These are phyloP conservation scores for Alternaria infectoria DNA, from an alignment of 2,329 filamentous ascomycete species.

Conservation along the genomic window DNA sequence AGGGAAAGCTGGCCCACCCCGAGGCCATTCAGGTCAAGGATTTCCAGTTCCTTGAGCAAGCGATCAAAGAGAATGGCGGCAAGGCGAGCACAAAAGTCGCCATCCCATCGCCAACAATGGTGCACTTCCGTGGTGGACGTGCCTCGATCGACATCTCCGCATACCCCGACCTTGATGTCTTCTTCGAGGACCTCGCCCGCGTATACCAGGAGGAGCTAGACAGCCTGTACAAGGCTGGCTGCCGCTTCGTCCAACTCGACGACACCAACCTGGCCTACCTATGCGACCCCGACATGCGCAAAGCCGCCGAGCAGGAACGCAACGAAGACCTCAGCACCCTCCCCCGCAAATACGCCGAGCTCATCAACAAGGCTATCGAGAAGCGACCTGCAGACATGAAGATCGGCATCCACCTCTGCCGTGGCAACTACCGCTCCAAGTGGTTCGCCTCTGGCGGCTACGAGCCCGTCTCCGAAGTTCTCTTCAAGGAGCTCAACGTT, in stretches of 20 bases:
- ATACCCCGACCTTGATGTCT: constrained; percentile 62
- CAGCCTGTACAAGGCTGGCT: constrained; percentile 61
- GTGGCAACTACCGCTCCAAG: constrained; percentile 63
- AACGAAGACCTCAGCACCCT: constrained; percentile 59
- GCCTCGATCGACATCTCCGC: constrained; percentile 60
- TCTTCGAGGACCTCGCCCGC: constrained; percentile 62
- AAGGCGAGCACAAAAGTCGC: constrained; percentile 60
- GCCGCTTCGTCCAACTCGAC: constrained; percentile 64
- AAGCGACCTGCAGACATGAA: constrained; percentile 62
- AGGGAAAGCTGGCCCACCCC: constrained; percentile 60
- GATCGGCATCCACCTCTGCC: constrained; percentile 63
- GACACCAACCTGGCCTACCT: constrained; percentile 67
- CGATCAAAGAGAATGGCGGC: constrained; percentile 50
- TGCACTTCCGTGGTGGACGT: constrained; percentile 64
- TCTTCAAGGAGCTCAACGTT: constrained; percentile 63
- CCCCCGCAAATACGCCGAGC: constrained; percentile 59
- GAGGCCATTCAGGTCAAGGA: constrained; percentile 63
- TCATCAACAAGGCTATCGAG: constrained; percentile 62
- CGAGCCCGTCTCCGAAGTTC: constrained; percentile 63
- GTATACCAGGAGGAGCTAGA: constrained; percentile 63
- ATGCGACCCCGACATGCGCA: constrained; percentile 63
- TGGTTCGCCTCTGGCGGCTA: constrained; percentile 66
- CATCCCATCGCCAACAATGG: constrained; percentile 66
- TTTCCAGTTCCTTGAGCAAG: constrained; percentile 60
- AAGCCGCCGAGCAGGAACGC: constrained; percentile 57